Base-by-base conservation (phyloP, 2,329 filamentous ascomycete species). In the Blastomyces silverae region DNA sequence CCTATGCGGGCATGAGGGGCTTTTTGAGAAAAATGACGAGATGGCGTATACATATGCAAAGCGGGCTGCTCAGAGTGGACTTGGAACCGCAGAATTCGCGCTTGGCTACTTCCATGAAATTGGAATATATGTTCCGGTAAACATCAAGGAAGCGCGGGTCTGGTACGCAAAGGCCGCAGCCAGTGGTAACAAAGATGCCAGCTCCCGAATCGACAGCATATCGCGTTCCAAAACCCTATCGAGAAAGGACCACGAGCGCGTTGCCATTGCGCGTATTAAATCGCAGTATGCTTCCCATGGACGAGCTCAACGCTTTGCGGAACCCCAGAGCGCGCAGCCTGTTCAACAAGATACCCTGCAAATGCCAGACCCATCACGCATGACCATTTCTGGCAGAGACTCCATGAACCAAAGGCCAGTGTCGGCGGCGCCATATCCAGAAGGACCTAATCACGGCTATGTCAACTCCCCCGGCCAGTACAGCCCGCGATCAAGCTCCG, bases 61-160 rank as follows among this genome's bases (percentile, higher is more conserved):
- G 71, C 86, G 93, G 69, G 94, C 94, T 13, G 93, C 94, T 10
- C 82, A 86, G 61, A 85, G 87, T 50, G 92, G 92, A 64, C 83
- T 97, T 60, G 84, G 91, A 0, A 97, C 92, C 0, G 94, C 92
- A 60, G 92, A 97, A 76, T 99, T 99, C 73, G 94, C 94, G 34
- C 86, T 99, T 82, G 93, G 93, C 13, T 99, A 99, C 77, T 99
- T 97, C 79, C 87, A 94, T 74, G 94, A 99, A 76, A 95, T 99
- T 70, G 94, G 94, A 70, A 96, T 99, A 74, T 88, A 92, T 73
- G 89, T 95, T 31, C 85, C 86, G n/a, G 89, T 91, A 69, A 90
- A 93, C 73, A 79, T 97, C 53, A 84, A 86, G 61, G 90, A 94
- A 74, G 93, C 94, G 0, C 83, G 89, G 67, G 86, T 83, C 68